Conservation (phyloP, 441 rosid species). For the Adansonia gregorii region DNA sequence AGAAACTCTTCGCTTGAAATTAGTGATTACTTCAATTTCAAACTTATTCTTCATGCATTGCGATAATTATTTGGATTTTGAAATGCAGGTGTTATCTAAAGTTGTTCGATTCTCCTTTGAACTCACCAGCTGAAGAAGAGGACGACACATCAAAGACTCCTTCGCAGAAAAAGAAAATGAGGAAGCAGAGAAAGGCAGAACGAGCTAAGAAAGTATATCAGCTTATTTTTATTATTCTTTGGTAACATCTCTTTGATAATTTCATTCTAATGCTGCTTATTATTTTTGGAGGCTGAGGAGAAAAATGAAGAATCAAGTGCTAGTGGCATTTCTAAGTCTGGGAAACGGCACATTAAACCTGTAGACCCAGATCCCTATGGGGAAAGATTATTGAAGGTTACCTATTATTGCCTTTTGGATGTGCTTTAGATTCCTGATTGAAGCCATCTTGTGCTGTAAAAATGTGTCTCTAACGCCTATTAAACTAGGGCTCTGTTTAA, state of each 20-base stretch:
- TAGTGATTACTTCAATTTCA: neutral
- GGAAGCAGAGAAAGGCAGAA: constrained; percentile 93
- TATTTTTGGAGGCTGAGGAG: constrained; percentile 83
- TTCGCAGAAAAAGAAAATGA: constrained; percentile 91
- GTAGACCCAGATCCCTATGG: constrained; percentile 97
- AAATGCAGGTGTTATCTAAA: constrained; percentile 83
- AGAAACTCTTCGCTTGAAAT: neutral
- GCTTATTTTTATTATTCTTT: constrained; percentile 30
- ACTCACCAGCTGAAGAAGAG: constrained; percentile 76
- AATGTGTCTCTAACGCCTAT: constrained; percentile 10
- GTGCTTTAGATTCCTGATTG: constrained; percentile 16
- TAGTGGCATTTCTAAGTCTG: constrained; percentile 74
- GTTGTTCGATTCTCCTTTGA: constrained; percentile 83
- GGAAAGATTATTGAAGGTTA: constrained; percentile 90
- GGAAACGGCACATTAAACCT: constrained; percentile 88
- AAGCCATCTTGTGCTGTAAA: constrained; percentile 19
- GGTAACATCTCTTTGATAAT: constrained; percentile 22
- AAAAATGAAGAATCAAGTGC: constrained; percentile 84
- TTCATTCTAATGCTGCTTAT: constrained; percentile 28
- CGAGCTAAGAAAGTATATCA: constrained; percentile 87
- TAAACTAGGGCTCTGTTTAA: constrained; percentile 27
- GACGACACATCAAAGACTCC: constrained; percentile 81
- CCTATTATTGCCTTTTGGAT: constrained; percentile 28
- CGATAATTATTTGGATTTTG: constrained; percentile 31
- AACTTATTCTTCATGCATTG: neutral